Base-by-base conservation (phyloP, 768 basidiomycete genomes). In the Russula vinacea region DNA sequence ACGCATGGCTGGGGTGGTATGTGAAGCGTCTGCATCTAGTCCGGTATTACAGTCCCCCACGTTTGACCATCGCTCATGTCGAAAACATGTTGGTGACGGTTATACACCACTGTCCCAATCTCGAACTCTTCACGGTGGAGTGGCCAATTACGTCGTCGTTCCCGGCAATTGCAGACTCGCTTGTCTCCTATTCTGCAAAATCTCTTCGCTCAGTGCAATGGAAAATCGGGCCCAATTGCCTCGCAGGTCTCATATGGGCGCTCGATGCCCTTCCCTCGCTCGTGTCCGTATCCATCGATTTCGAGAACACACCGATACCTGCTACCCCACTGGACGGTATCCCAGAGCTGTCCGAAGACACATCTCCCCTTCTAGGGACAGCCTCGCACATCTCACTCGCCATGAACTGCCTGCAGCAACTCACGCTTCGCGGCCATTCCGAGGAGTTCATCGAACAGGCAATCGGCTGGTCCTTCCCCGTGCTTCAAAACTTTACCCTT, bases 171-270 rank as follows among this genome's bases (percentile, higher is more conserved):
- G 85, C 80, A 0, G 83, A 90, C 68, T 79, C 88, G 0, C 77
- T 92, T 1, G 80, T 80, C 56, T 80, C 76, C 1, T 83, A 76
- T 62, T 78, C 83, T 17, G 74, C 74, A 17, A 79, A 78, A 51
- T 75, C 80, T 5, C 74, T 92, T 22, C 84, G 82, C 11, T 86
- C 87, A 0, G 79, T 86, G 0, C 81, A 85, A 56, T 83, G 86
- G 78, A 81, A 80, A 60, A 75, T 89, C 10, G 82, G 85, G 0
- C 77, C 78, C 0, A 78, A 81, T 22, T 77, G 81, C 0, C 73
- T 88, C 2, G 77, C 85, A 14, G 88, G 87, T 70, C 80, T 89
- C 5, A 89, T 90, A 50, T 88, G 86, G 86, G 84, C 87, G 6
- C 76, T 92, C 2, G 82, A 84, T 59, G 79, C 83, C 1, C 79